Evolutionary conservation across 371 early-diverging fungal genomes (phyloP).

Genomic region (Haplosporangium sp.): DNA sequence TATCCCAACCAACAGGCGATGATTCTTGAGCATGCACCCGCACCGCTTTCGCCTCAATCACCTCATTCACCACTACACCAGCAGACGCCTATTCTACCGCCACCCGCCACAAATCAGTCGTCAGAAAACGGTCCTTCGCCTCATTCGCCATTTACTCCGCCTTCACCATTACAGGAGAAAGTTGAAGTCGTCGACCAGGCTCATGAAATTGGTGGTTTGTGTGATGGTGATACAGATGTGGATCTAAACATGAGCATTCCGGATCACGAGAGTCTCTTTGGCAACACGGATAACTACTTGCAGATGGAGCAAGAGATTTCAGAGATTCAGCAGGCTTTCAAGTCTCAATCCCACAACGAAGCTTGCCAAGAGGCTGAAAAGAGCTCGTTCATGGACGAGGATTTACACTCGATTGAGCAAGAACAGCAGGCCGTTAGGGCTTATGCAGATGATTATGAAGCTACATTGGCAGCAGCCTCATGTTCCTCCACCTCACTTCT

Average conservation of each 20-base stretch:
- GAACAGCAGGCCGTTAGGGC: slow-evolving; percentile 38
- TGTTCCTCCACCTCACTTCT: background rate
- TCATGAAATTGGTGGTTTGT: slow-evolving; percentile 10
- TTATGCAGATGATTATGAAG: slow-evolving; percentile 40
- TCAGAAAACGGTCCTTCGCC: background rate
- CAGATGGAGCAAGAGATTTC: slow-evolving; percentile 38
- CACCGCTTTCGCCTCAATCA: slow-evolving; percentile 17
- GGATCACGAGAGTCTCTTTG: slow-evolving; percentile 42
- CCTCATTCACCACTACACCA: slow-evolving; percentile 10
- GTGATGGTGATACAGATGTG: slow-evolving; percentile 7
- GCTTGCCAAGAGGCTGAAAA: slow-evolving; percentile 7
- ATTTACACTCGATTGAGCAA: slow-evolving; percentile 17
- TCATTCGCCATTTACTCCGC: background rate
- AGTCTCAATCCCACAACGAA: background rate
- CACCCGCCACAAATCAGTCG: background rate
- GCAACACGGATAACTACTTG: slow-evolving; percentile 36
- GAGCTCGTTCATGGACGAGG: slow-evolving; percentile 38
- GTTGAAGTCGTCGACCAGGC: background rate
- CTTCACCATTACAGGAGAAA: slow-evolving; percentile 9
- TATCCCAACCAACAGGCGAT: too few species aligned
- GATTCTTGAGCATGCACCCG: background rate
- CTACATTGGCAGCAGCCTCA: slow-evolving; percentile 32
- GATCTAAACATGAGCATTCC: slow-evolving; percentile 36
- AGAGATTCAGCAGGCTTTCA: slow-evolving; percentile 21
- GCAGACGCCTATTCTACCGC: background rate